Base-by-base conservation (phyloP, 1,284 basidiomycete species). In the Fomitopsis palustris region DNA sequence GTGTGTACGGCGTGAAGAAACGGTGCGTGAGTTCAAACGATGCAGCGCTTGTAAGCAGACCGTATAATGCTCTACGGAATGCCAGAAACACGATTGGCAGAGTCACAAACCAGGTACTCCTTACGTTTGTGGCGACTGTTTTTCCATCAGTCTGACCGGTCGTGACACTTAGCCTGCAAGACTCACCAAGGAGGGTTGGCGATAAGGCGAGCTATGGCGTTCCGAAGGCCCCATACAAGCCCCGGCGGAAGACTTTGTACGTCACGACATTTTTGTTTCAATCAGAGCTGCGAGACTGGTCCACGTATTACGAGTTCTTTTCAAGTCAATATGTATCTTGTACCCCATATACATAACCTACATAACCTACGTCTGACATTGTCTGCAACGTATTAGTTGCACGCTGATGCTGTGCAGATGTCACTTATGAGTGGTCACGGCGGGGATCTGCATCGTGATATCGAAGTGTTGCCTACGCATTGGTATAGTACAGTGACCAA, bases 51-150 rank as follows among this genome's bases (percentile, higher is more conserved):
- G 68, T 61, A 69, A 67, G 27, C 63, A 74, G 71, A 72, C 68
- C 12, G 71, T 68, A 47, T 79, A 79, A 57, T 80, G 78, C 62
- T 68, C 71, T 37, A 59, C 53, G 29, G 62, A 62, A 23, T 80
- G 77, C 62, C 77, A 80, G 61, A 77, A 74, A 62, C 60, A 58
- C 21, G 73, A 78, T 63, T 79, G 78, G 78, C 62, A 64, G 33
- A 57, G 43, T 2, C 77, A 79, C 60, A 79, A 77, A 61, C 58
- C 65, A 33, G 58, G 69, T 70, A 53, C 49, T 64, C 57, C 25
- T 61, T 57, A 58, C 9, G 77, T 76, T 57, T 70, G 37, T 35
- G 55, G 27, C 29, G 25, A 64, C 43, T 59, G 68, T 29, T 53
- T 58, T 23, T 10, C 45, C 25, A 27, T 47, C 25, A 27, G 7